A percentile compares a stretch with the other conserved stretches of the same genome.
Evolutionary conservation across 805 yeast species (phyloP).

Genomic region (Limtongia smithiae): DNA sequence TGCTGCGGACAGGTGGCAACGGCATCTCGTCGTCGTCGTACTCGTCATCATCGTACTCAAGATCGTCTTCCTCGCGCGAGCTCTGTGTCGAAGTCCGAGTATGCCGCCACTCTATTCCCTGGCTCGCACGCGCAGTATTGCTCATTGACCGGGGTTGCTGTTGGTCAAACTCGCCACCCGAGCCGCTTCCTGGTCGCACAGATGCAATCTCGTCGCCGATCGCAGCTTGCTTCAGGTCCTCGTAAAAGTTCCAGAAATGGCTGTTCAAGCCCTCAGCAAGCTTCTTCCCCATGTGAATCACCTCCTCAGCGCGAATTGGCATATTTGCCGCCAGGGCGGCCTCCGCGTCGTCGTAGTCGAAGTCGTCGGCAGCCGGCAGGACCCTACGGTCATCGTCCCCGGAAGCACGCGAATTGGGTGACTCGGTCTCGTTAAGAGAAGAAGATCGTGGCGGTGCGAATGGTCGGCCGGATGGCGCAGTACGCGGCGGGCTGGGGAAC

Average conservation of each 20-base stretch:
- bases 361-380: slow-evolving; percentile 16
- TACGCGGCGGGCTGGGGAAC: slow-evolving; percentile 27
- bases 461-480: slow-evolving; percentile 26
- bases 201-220: slow-evolving; percentile 29
- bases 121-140: neutral
- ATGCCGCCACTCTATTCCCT: slow-evolving; percentile 10
- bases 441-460: slow-evolving; percentile 27
- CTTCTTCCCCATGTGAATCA: slow-evolving; percentile 29
- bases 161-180: neutral
- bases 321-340: slow-evolving; percentile 1
- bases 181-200: neutral
- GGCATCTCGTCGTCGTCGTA: slow-evolving; percentile 4
- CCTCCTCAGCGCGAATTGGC: slow-evolving; percentile 28
- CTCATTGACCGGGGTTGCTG: neutral
- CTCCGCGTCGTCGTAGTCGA: slow-evolving; percentile 25
- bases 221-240: slow-evolving; percentile 31
- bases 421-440: slow-evolving; percentile 6
- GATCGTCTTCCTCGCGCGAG: slow-evolving; percentile 18
- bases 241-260: slow-evolving; percentile 30
- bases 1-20: slow-evolving; percentile 23
- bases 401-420: neutral
- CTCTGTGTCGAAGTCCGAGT: slow-evolving; percentile 14
- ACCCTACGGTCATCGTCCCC: neutral
- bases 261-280: slow-evolving; percentile 30
- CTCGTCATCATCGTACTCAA: slow-evolving; percentile 9